Percentiles rank a stretch among this genome's conserved stretches.
phyloP scores from a whole-genome alignment of 2,329 filamentous ascomycete genomes.

The Alternaria conjuncta region DNA sequence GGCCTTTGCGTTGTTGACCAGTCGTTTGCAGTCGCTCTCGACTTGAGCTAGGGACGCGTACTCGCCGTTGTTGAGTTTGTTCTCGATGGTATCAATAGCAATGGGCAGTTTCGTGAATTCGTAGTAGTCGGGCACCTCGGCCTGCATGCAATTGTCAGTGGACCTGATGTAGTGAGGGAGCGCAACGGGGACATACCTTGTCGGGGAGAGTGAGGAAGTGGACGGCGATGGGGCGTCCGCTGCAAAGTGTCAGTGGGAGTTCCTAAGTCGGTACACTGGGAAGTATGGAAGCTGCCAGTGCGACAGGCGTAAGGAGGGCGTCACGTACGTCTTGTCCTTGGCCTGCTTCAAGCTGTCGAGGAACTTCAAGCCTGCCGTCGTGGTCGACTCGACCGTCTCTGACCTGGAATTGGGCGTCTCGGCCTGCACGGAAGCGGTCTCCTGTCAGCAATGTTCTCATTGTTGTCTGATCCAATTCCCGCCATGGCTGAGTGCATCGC shows the following conservation, averaged over 20 bases:
- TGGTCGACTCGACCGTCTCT: conserved; percentile 73
- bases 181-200: conserved; percentile 47
- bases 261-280: background rate
- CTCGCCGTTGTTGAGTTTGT: conserved; percentile 71
- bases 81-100: conserved; percentile 77
- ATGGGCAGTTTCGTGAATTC: conserved; percentile 77
- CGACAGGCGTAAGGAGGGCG: conserved; percentile 5
- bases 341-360: conserved; percentile 77
- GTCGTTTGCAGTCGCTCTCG: conserved; percentile 85
- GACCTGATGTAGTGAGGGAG: conserved; percentile 7
- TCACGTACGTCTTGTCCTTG: conserved; percentile 78
- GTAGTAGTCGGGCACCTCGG: conserved; percentile 77
- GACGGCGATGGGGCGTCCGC: conserved; percentile 73
- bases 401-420: conserved; percentile 27
- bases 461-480: background rate
- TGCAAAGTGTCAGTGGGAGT: conserved; percentile 39
- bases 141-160: conserved; percentile 46
- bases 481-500: conserved; percentile 20
- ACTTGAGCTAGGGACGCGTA: conserved; percentile 76
- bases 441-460: conserved; percentile 32
- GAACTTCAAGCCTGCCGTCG: conserved; percentile 73
- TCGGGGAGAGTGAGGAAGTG: conserved; percentile 77
- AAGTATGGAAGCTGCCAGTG: conserved; percentile 1
- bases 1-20: conserved; percentile 86
- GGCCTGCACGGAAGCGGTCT: conserved; percentile 32